These are phyloP conservation scores for Termitomyces sp. DNA, from an alignment of 1,284 basidiomycete genomes.

Conservation along the genomic window DNA sequence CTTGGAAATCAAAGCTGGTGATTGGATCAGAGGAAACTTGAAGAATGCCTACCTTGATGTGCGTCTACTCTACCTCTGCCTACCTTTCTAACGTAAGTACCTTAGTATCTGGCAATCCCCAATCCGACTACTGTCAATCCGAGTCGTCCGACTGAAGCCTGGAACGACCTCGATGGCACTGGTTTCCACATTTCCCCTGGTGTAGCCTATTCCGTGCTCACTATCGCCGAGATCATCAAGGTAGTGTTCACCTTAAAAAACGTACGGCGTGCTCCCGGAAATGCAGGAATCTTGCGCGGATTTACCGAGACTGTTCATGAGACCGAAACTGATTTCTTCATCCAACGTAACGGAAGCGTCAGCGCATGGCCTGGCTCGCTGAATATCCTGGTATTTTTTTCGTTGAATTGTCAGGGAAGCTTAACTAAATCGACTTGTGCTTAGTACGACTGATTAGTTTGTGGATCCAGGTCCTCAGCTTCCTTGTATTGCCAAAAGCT, in stretches of 20 bases:
- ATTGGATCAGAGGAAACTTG: slow-evolving; percentile 42
- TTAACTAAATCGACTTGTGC: background rate
- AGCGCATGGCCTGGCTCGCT: slow-evolving; percentile 30
- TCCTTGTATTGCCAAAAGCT: too few species aligned
- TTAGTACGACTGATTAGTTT: background rate
- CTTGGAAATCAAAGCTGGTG: slow-evolving; percentile 37
- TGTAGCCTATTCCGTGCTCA: slow-evolving; percentile 32
- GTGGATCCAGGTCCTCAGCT: too few species aligned
- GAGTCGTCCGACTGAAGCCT: slow-evolving; percentile 26
- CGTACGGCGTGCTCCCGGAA: slow-evolving; percentile 38
- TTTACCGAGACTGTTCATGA: slow-evolving; percentile 28
- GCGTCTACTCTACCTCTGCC: slow-evolving; percentile 14
- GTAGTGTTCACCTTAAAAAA: slow-evolving; percentile 42
- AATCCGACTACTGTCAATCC: slow-evolving; percentile 39
- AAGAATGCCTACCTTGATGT: slow-evolving; percentile 49
- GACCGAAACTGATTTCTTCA: slow-evolving; percentile 28
- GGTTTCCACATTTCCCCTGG: slow-evolving; percentile 45
- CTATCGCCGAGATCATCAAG: slow-evolving; percentile 41
- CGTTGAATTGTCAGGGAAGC: background rate
- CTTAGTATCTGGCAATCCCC: slow-evolving; percentile 38
- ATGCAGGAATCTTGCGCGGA: slow-evolving; percentile 34
- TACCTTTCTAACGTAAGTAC: background rate
- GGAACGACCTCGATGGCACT: slow-evolving; percentile 39
- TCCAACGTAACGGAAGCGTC: slow-evolving; percentile 26
- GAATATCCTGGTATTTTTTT: slow-evolving; percentile 22